A percentile compares a stretch with the other conserved stretches of the same genome.
phyloP scores from a whole-genome alignment of 176 grass and related monocot species.

The Bothriochloa decipiens region DNA sequence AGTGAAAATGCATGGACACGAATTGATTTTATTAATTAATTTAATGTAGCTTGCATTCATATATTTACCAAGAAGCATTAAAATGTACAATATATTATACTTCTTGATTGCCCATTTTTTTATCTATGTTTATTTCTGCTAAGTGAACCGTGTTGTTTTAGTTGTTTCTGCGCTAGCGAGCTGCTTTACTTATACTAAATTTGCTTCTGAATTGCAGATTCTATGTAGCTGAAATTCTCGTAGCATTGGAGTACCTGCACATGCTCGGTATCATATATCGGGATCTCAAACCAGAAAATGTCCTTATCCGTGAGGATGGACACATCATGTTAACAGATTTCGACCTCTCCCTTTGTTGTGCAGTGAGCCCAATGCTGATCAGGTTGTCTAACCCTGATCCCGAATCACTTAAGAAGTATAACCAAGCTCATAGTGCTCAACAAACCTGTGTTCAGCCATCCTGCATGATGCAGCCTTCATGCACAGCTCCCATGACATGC shows the following conservation, averaged over 20 bases:
- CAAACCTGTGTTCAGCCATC: conserved; percentile 70
- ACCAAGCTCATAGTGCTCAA: conserved; percentile 52
- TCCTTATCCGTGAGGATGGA: conserved; percentile 86
- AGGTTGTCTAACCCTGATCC: conserved; percentile 61
- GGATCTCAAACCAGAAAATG: conserved; percentile 90
- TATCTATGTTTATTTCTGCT: conserved; percentile 11
- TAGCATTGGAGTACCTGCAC: conserved; percentile 90
- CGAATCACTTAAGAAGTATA: conserved; percentile 55
- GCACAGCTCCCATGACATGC: conserved; percentile 69
- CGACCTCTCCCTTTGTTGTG: conserved; percentile 70
- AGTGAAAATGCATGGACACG: not conserved
- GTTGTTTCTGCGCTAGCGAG: conserved; percentile 2
- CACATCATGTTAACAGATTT: conserved; percentile 97
- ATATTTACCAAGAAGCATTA: not conserved
- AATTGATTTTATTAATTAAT: conserved; percentile 24
- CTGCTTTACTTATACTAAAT: conserved; percentile 24
- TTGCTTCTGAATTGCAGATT: conserved; percentile 57
- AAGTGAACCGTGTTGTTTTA: not conserved
- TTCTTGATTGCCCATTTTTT: conserved; percentile 33
- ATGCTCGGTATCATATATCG: conserved; percentile 94
- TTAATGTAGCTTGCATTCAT: not conserved
- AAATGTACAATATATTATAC: not conserved
- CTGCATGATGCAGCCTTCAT: conserved; percentile 71
- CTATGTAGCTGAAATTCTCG: conserved; percentile 88
- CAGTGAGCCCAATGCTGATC: conserved; percentile 73